Percentiles rank a stretch among this genome's conserved stretches.
These are phyloP conservation scores for barrel medic (Medicago truncatula) DNA, from an alignment of 306 rosid species.

Conservation along the genomic window DNA sequence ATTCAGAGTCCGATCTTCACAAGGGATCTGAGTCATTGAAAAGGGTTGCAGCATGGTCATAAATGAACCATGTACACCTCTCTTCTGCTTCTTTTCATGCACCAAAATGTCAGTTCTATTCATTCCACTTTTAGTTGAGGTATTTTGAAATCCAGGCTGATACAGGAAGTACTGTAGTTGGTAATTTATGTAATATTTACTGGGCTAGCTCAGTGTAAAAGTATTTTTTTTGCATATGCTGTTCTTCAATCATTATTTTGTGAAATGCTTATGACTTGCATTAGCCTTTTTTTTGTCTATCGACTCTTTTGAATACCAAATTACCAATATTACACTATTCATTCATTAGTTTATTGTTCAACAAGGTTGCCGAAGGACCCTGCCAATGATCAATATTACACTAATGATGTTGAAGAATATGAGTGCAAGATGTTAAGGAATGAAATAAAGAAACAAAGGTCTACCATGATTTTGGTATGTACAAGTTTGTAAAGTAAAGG, in stretches of 20 bases:
- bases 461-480: too few relatives aligned
- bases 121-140: slow-evolving; percentile 39
- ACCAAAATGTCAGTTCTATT: slow-evolving; percentile 34
- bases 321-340: not conserved
- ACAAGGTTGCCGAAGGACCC: not conserved
- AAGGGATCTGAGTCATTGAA: slow-evolving; percentile 78
- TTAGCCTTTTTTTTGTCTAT: not conserved
- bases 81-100: slow-evolving; percentile 28
- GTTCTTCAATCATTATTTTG: slow-evolving; percentile 30
- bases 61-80: slow-evolving; percentile 39
- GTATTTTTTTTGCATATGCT: slow-evolving; percentile 25
- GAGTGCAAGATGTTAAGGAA: too few relatives aligned
- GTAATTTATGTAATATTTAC: slow-evolving; percentile 36
- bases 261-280: slow-evolving; percentile 19
- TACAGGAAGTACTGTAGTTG: slow-evolving; percentile 31
- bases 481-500: too few relatives aligned
- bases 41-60: slow-evolving; percentile 61
- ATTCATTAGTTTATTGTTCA: slow-evolving; percentile 29
- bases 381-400: not conserved
- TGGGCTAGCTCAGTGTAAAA: slow-evolving; percentile 28
- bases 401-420: too few relatives aligned
- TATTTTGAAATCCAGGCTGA: slow-evolving; percentile 43
- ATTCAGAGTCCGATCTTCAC: slow-evolving; percentile 77
- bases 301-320: not conserved
- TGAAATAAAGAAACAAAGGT: too few relatives aligned